Conservation (phyloP, 352 stramenopile species). For the Halophytophthora polymorphica region DNA sequence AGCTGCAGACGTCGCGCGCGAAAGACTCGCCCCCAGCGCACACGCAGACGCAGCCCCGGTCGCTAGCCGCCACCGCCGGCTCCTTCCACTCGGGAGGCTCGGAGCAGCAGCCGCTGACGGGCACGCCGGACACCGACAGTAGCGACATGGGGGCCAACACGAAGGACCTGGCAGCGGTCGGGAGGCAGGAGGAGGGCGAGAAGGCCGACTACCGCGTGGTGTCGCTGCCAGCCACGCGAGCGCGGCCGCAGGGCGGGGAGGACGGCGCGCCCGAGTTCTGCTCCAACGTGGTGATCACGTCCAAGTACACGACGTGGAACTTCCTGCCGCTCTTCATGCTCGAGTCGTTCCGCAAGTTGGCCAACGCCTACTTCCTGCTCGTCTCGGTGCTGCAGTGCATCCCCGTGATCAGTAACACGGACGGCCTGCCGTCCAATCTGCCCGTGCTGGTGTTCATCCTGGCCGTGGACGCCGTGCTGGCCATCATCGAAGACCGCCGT, state of each 20-base stretch:
- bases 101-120: not conserved
- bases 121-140: slow-evolving; percentile 4
- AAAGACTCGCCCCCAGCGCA: slow-evolving; percentile 1
- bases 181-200: slow-evolving; percentile 19
- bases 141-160: slow-evolving; percentile 15
- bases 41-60: slow-evolving; percentile 4
- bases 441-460: slow-evolving; percentile 88
- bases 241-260: slow-evolving; percentile 4
- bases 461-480: slow-evolving; percentile 81
- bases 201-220: slow-evolving; percentile 52
- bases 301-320: slow-evolving; percentile 89
- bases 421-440: slow-evolving; percentile 73
- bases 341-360: slow-evolving; percentile 83
- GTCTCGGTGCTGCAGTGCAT: slow-evolving; percentile 86
- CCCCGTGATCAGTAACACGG: slow-evolving; percentile 81
- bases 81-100: slow-evolving; percentile 11
- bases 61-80: slow-evolving; percentile 8
- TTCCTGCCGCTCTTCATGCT: slow-evolving; percentile 89
- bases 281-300: slow-evolving; percentile 89
- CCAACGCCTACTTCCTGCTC: slow-evolving; percentile 93
- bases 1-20: slow-evolving; percentile 32
- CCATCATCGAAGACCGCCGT: slow-evolving; percentile 81
- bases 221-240: slow-evolving; percentile 34
- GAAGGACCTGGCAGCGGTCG: slow-evolving; percentile 4
- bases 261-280: slow-evolving; percentile 37